Evolutionary conservation across 1,284 basidiomycete species (phyloP), one percentile per base, ranked within the genome.

Genomic region (Trametes versicolor): DNA sequence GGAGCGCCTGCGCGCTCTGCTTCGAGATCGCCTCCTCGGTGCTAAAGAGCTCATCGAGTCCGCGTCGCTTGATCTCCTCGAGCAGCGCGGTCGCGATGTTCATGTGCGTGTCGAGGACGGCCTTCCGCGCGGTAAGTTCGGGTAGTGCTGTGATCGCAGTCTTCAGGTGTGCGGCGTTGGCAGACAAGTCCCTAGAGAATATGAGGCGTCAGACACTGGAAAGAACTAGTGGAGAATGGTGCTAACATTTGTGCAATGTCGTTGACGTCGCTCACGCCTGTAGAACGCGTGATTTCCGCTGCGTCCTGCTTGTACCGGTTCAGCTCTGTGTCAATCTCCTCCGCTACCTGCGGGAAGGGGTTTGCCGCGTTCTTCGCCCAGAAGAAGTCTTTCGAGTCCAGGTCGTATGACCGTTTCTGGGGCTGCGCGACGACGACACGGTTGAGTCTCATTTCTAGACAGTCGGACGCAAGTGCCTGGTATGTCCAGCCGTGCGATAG

Each of bases 401-500:
- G 89, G 78, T 99, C 98, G 74, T 99, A 99, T 0, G 93, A 91
- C 69, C 92, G 92, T 76, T 96, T 97, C 75, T 90, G 87, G 21
- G 91, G 84, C 66, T 79, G 83, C 43, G 77, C 72, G 25, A 99
- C 91, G 0, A 95, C 91, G 19, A 99, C 97, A 13, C 97, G 90
- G 78, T 99, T 99, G 19, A 99, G 86, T 78, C 96, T 97, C 85
- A 99, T 96, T 63, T 98, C 94, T 34, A 99, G 87, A 66, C 98
- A 99, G 75, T 99, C 98, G 54, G 97, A 97, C 0, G 99, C 95
- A 23, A 99, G 88, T 0, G 98, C 96, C 80, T 99, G 98, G 74
- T 99, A 99, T 34, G 98, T 99, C 98, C 98, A 99, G 1, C 96
- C 97, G 76, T 99, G 98, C 1, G 95, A 94, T 17, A 99, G 80